Conservation (phyloP, 2,329 filamentous ascomycete genomes). For the Hypoxylon sp. region DNA sequence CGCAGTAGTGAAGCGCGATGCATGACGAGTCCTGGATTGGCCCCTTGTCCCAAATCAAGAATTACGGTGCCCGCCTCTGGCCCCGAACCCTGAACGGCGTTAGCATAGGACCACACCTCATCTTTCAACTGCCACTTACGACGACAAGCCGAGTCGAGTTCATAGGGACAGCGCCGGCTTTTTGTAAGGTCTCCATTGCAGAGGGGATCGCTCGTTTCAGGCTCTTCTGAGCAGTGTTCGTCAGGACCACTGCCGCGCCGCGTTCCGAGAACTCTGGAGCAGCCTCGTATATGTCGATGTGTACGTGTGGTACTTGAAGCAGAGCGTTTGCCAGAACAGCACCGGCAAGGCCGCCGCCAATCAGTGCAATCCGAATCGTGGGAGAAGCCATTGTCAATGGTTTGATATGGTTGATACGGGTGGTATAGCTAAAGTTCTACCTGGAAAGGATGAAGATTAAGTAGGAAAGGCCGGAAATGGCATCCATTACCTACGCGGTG, state of each 20-base stretch:
- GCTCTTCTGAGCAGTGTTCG: not conserved
- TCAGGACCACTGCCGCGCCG: conserved; percentile 12
- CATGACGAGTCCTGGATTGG: not conserved
- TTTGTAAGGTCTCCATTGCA: conserved; percentile 1
- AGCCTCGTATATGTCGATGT: conserved; percentile 23
- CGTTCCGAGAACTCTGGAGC: conserved; percentile 25
- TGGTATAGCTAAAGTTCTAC: not conserved
- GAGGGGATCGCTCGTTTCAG: conserved; percentile 6
- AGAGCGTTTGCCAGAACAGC: conserved; percentile 16
- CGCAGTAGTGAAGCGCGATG: conserved; percentile 20
- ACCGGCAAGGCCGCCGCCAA: conserved; percentile 24
- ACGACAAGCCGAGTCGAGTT: conserved; percentile 9
- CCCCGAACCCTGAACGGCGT: conserved; percentile 17
- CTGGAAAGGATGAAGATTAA: not conserved
- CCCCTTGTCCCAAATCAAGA: conserved; percentile 1
- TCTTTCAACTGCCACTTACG: not conserved
- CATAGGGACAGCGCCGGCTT: conserved; percentile 18
- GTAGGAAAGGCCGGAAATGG: not conserved
- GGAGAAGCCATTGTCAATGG: not conserved
- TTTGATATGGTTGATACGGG: not conserved
- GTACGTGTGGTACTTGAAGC: not conserved
- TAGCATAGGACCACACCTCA: not conserved
- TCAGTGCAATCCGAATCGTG: conserved; percentile 9
- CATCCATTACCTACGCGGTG: too few relatives aligned
- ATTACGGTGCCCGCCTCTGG: conserved; percentile 7